Conservation (phyloP, 768 basidiomycete species). For the Hebeloma cylindrosporum region DNA sequence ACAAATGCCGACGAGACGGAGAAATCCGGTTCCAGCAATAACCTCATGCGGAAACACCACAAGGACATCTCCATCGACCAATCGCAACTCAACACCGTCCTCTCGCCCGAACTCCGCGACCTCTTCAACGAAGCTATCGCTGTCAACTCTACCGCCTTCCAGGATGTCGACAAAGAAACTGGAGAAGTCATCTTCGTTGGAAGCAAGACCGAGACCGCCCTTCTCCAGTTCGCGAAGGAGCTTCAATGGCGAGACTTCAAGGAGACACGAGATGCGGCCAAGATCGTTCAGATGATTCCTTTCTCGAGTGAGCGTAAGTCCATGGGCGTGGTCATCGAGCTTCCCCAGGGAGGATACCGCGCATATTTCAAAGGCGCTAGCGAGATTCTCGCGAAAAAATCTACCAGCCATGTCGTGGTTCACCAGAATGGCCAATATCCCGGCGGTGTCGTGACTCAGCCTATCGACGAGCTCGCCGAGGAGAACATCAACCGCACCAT, state of each 20-base stretch:
- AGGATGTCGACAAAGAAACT: slow-evolving; percentile 59
- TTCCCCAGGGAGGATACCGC: slow-evolving; percentile 54
- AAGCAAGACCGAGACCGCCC: slow-evolving; percentile 93
- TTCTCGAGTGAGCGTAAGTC: slow-evolving; percentile 93
- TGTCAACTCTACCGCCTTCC: slow-evolving; percentile 93
- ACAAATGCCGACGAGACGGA: slow-evolving; percentile 67
- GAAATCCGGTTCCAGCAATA: slow-evolving; percentile 25
- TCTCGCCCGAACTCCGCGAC: slow-evolving; percentile 58
- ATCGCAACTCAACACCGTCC: slow-evolving; percentile 58
- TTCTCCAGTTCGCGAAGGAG: slow-evolving; percentile 82
- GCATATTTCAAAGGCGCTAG: slow-evolving; percentile 91
- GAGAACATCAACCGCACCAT: slow-evolving; percentile 92
- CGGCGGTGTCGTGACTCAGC: slow-evolving; percentile 49
- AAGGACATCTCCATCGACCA: slow-evolving; percentile 89
- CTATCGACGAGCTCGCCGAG: slow-evolving; percentile 64
- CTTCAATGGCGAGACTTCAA: slow-evolving; percentile 76
- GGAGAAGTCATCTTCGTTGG: slow-evolving; percentile 73
- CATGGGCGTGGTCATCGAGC: slow-evolving; percentile 86
- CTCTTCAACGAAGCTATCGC: slow-evolving; percentile 86
- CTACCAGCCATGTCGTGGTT: slow-evolving; percentile 73
- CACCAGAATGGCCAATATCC: slow-evolving; percentile 30
- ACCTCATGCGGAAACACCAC: slow-evolving; percentile 42
- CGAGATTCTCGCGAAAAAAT: slow-evolving; percentile 85
- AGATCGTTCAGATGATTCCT: slow-evolving; percentile 84
- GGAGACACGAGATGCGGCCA: slow-evolving; percentile 56